Evolutionary conservation across 2,329 filamentous ascomycete species (phyloP), one percentile per base, ranked within the genome.

Genomic region (Emericellopsis atlantica): DNA sequence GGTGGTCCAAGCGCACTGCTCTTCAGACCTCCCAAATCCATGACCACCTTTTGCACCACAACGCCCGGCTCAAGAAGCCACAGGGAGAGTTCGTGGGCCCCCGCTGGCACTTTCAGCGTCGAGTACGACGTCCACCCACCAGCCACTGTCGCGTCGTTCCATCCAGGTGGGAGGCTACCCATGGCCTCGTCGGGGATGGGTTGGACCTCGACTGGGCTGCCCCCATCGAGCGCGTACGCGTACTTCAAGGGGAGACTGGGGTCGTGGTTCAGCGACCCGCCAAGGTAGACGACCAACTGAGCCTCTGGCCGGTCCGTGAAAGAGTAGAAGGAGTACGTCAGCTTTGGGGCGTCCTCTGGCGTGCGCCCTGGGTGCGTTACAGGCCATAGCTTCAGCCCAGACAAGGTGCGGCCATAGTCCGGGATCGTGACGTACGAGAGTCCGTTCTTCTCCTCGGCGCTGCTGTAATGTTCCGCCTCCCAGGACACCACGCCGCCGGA

Each of bases 11-110:
- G 39, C 37, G 52, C 41, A 40, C 52, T 56, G 29, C 42, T 9
- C 47, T 53, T 51, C 8, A 55, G 40, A 10, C 55, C 56, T 5
- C 54, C 53, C 5, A 55, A 36, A 44, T 57, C 52, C 3, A 57
- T 24, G 32, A 55, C 54, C 26, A 57, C 34, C 47, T 58, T 57
- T 12, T 54, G 54, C 36, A 59, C 29, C 33, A 56, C 51, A 49
- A 58, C 54, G 1, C 54, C 55, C 35, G 55, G 52, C 44, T 57
- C 51, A 29, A 54, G 45, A 43, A 57, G 37, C 48, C 49, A 54
- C 5, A 56, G 16, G 32, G 40, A 46, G 29, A 58, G 42, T 43
- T 47, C 46, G 40, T 58, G 54, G 38, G 34, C 44, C 4, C 54
- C 53, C 1, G 49, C 26, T 5, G 39, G 16, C 40, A 52, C 39